Percentiles rank a stretch among this genome's conserved stretches.
Conservation (phyloP, 345 rosid species). For the Eucalyptus regnans region DNA sequence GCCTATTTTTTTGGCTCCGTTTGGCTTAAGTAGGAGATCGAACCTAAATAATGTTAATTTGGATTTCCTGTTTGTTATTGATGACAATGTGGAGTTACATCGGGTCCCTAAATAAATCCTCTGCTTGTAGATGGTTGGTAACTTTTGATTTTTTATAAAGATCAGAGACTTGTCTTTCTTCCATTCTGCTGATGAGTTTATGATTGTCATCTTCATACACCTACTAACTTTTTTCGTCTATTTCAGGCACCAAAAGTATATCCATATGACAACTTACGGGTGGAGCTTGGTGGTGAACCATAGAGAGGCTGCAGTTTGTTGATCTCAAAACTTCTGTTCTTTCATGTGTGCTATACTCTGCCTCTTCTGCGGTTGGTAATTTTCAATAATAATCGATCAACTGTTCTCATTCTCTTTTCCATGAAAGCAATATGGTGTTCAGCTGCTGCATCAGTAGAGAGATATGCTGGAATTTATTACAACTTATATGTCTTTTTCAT, state of each 20-base stretch:
- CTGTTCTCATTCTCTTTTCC: not conserved
- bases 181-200: not conserved
- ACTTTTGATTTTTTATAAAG: not conserved
- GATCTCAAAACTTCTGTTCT: not conserved
- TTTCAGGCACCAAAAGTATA: conserved; percentile 79
- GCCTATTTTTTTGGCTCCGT: not conserved
- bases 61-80: not conserved
- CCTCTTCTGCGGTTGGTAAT: not conserved
- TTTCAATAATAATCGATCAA: not conserved
- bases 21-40: not conserved
- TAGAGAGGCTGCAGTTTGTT: conserved; percentile 1
- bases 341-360: not conserved
- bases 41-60: not conserved
- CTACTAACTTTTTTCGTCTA: not conserved
- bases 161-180: not conserved
- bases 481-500: not conserved
- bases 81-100: not conserved
- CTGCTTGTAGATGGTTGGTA: not conserved
- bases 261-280: conserved; percentile 89
- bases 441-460: not conserved
- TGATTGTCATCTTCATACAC: not conserved
- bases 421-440: not conserved
- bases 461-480: not conserved
- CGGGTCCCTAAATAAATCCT: not conserved
- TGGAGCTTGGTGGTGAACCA: conserved; percentile 96